These are phyloP conservation scores for Monotropa hypopitys DNA, from an alignment of 179 eudicot genomes.

Conservation along the genomic window DNA sequence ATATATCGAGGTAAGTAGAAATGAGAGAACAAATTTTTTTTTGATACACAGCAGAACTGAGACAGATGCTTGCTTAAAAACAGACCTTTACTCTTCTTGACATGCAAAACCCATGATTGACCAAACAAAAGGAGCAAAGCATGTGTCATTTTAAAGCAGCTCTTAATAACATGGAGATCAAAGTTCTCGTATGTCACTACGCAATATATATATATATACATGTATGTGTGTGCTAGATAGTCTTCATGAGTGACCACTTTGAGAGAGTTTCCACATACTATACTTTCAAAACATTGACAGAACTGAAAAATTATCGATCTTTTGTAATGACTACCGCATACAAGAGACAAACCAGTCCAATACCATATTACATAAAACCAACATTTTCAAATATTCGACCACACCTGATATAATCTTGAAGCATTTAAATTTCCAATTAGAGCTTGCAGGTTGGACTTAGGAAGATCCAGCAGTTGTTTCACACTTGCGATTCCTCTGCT, in stretches of 20 bases:
- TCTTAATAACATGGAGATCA: not conserved
- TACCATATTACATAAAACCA: not conserved
- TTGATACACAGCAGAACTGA: not conserved
- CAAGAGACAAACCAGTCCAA: not conserved
- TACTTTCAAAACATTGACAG: not conserved
- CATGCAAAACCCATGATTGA: not conserved
- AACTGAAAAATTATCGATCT: not conserved
- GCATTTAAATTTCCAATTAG: constrained; percentile 38
- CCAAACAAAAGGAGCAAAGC: not conserved
- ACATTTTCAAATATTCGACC: not conserved
- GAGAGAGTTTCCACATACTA: not conserved
- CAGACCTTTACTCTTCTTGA: not conserved
- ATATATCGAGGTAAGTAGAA: not conserved
- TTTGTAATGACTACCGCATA: not conserved
- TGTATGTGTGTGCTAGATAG: not conserved
- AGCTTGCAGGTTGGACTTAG: constrained; percentile 37
- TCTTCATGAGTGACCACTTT: not conserved
- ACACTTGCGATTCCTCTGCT: constrained; percentile 45
- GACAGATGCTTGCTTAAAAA: not conserved
- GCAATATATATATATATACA: no score
- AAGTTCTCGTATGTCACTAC: not conserved
- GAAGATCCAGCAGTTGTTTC: constrained; percentile 60
- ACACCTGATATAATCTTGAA: constrained; percentile 61
- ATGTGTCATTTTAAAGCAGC: not conserved
- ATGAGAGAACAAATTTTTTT: not conserved